Evolutionary conservation across 306 rosid species (phyloP).

Genomic region (Oemleria cerasiformis): DNA sequence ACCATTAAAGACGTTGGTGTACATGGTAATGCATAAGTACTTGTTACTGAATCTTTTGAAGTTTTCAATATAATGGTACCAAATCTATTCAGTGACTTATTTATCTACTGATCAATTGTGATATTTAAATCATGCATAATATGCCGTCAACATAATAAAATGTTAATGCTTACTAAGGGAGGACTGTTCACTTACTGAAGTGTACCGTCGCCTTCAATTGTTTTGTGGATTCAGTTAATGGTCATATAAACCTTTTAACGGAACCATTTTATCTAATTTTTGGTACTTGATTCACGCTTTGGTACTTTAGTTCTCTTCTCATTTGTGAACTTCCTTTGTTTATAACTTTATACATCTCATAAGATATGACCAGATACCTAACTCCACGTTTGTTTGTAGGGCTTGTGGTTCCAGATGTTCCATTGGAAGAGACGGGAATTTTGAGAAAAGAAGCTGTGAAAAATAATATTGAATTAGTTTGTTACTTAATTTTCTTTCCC

Average conservation of each 20-base stretch:
- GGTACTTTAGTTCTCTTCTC: background rate
- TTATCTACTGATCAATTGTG: background rate
- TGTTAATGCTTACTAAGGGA: background rate
- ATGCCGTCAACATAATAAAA: background rate
- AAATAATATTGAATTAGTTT: constrained; percentile 76
- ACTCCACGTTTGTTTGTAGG: constrained; percentile 41
- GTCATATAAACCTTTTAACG: background rate
- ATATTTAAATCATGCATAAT: background rate
- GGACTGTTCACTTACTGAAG: background rate
- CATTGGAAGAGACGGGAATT: constrained; percentile 70
- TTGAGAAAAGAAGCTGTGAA: constrained; percentile 75
- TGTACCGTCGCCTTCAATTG: background rate
- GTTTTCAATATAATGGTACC: constrained; percentile 5
- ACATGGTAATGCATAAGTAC: constrained; percentile 50
- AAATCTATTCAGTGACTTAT: too few relatives aligned
- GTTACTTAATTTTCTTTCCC: constrained; percentile 20
- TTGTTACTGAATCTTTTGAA: constrained; percentile 18
- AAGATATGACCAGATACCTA: constrained; percentile 5
- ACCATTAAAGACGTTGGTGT: constrained; percentile 61
- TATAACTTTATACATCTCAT: background rate
- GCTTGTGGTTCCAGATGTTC: constrained; percentile 95
- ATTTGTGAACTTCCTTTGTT: background rate
- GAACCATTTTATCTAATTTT: background rate
- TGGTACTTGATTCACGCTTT: background rate
- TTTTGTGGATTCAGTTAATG: background rate